phyloP scores from a whole-genome alignment of 2,329 filamentous ascomycete species.

The Ascocoryne sarcoides region DNA sequence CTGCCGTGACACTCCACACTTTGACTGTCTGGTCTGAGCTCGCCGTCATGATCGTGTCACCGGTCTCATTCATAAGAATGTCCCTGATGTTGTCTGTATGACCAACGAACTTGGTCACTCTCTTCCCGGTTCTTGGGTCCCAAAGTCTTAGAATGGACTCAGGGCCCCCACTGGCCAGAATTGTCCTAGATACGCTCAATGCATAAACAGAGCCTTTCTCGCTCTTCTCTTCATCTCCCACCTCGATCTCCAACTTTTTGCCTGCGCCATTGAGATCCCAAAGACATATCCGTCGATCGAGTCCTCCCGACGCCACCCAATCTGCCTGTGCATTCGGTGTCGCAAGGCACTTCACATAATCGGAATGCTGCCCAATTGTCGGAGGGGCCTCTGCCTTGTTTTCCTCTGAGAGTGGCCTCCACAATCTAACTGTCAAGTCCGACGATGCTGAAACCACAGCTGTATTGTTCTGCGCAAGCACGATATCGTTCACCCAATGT shows the following conservation, averaged over 20 bases:
- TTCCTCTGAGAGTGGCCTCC: conserved; percentile 58
- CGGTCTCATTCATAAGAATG: conserved; percentile 80
- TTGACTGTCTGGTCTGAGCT: conserved; percentile 97
- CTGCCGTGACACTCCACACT: conserved; percentile 92
- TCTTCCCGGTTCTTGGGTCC: conserved; percentile 81
- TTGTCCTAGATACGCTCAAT: conserved; percentile 66
- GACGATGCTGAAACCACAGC: conserved; percentile 65
- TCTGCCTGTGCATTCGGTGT: conserved; percentile 61
- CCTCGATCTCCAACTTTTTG: conserved; percentile 78
- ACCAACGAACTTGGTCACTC: conserved; percentile 92
- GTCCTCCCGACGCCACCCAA: conserved; percentile 89
- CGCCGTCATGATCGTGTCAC: conserved; percentile 85
- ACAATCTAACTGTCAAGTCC: conserved; percentile 65
- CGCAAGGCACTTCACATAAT: conserved; percentile 93
- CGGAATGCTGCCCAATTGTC: conserved; percentile 84
- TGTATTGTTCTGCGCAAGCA: conserved; percentile 54
- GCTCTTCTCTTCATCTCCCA: conserved; percentile 69
- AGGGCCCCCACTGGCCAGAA: conserved; percentile 86
- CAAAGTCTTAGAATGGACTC: conserved; percentile 89
- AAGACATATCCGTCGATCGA: conserved; percentile 84
- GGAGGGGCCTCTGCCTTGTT: conserved; percentile 55
- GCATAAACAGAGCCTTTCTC: conserved; percentile 97
- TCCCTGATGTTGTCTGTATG: conserved; percentile 92
- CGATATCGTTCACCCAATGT: conserved; percentile 71
- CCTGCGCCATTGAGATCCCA: conserved; percentile 90